Evolutionary conservation across 225 moss, liverwort and hornwort species (phyloP).

Genomic region (Physcomitrium patens): DNA sequence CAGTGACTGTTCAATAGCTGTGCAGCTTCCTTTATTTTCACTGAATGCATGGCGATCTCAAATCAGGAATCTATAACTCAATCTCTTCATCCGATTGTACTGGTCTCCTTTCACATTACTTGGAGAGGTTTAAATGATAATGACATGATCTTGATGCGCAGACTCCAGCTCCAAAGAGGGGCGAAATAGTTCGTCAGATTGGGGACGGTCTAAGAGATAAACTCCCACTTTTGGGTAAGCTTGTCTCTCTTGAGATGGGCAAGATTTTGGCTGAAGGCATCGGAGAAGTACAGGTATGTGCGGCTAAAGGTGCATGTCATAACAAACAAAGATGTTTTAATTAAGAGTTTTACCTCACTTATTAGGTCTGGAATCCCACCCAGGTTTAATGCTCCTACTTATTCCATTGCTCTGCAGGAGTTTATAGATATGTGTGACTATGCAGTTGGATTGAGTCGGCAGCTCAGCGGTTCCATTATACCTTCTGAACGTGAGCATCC

Average conservation of each 20-base stretch:
- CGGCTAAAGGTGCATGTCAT: conserved; percentile 5
- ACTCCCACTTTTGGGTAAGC: conserved; percentile 75
- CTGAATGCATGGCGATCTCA: background rate
- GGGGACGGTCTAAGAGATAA: conserved; percentile 85
- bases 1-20: background rate
- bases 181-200: conserved; percentile 93
- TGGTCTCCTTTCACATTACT: background rate
- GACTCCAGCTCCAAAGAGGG: conserved; percentile 95
- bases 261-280: conserved; percentile 93
- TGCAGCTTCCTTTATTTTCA: background rate
- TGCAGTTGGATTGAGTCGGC: conserved; percentile 95
- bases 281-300: conserved; percentile 93
- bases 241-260: conserved; percentile 95
- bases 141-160: conserved; percentile 32
- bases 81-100: background rate
- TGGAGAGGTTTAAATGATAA: conserved; percentile 5
- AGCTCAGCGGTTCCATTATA: conserved; percentile 90
- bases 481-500: conserved; percentile 93
- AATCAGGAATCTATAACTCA: background rate
- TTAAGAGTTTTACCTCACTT: background rate
- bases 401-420: conserved; percentile 54
- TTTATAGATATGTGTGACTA: conserved; percentile 99
- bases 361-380: background rate
- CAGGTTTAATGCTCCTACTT: conserved; percentile 11
- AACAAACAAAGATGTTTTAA: background rate